Evolutionary conservation across 75 land plant genomes (phyloP), one percentile per base, ranked within the genome.

Genomic region (Cunninghamia lanceolata): DNA sequence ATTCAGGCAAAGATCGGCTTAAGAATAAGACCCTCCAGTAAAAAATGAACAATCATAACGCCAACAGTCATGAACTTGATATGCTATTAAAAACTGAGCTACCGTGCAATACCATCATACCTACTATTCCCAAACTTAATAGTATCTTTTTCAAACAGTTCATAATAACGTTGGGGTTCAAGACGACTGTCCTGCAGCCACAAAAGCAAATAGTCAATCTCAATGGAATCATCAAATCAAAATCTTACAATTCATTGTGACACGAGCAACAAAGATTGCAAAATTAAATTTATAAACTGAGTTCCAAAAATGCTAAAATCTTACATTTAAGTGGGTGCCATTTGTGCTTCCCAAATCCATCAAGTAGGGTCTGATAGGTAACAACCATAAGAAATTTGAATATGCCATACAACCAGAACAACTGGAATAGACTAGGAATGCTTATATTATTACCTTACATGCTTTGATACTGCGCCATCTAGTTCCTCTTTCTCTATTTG

Each of bases 261-360:
- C 35, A 30, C 9, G 9, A 83, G 14, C 7, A 86, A 80, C 0
- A 39, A 11, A 46, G 36, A 75, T 85, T 39, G 83, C 7, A 77
- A 38, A 39, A 36, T 25, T 8, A 25, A 16, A 17, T 88, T 25
- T 30, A 89, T 38, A 59, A 17, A 84, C 9, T 21, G 39, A 40
- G n/a, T 34, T 35, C 42, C 11, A 42, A 25, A 34, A 35, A 78
- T 45, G 9, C 36, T 38, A 36, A 47, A 70, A 7, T 82, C 96
- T 94, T 92, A 98, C 99, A 89, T 98, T 98, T 85, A 98, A 86
- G 84, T 88, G 95, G 11, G 99, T 98, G 76, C 94, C 94, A 90
- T 98, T 98, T 63, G 99, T 98, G 87, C 99, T 98, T 86, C 96
- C 99, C 87, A 98, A 93, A 82, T 98, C 99, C 99, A 98, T 98